These are phyloP conservation scores for Mycena rosella DNA, from an alignment of 768 basidiomycete genomes.

Conservation along the genomic window DNA sequence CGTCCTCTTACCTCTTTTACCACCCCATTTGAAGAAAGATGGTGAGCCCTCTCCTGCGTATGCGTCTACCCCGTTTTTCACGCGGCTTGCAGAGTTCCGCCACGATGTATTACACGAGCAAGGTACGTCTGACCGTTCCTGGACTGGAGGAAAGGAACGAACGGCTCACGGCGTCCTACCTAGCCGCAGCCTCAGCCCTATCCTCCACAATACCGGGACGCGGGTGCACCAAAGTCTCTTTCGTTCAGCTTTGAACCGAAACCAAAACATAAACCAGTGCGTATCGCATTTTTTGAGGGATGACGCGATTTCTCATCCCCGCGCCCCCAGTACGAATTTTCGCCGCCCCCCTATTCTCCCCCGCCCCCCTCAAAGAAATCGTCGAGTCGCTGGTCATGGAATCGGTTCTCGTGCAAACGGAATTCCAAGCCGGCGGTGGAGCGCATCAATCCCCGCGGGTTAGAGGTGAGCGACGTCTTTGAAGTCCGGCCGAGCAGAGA, in stretches of 20 bases:
- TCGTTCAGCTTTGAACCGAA: neutral
- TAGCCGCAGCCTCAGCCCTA: neutral
- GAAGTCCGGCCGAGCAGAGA: neutral
- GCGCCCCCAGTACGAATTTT: neutral
- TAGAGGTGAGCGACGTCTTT: neutral
- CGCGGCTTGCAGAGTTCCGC: too few species aligned
- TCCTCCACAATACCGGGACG: slow-evolving; percentile 26
- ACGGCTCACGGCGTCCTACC: too few species aligned
- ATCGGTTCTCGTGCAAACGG: slow-evolving; percentile 21
- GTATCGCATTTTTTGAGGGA: neutral
- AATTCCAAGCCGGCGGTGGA: neutral
- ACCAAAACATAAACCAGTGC: slow-evolving; percentile 6
- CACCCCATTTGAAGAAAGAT: too few species aligned
- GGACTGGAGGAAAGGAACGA: too few species aligned
- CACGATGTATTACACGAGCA: too few species aligned
- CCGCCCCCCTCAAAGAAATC: slow-evolving; percentile 1
- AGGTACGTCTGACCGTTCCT: too few species aligned
- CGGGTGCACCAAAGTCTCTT: neutral
- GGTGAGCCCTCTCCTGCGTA: too few species aligned
- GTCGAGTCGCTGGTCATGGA: slow-evolving; percentile 2
- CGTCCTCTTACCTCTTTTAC: too few species aligned
- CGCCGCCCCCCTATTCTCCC: slow-evolving; percentile 29
- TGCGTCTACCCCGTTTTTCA: too few species aligned
- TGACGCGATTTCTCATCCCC: neutral
- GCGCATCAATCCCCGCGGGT: slow-evolving; percentile 13